These are phyloP conservation scores for Beauveria medogensis DNA, from an alignment of 2,329 filamentous ascomycete genomes.

Conservation along the genomic window DNA sequence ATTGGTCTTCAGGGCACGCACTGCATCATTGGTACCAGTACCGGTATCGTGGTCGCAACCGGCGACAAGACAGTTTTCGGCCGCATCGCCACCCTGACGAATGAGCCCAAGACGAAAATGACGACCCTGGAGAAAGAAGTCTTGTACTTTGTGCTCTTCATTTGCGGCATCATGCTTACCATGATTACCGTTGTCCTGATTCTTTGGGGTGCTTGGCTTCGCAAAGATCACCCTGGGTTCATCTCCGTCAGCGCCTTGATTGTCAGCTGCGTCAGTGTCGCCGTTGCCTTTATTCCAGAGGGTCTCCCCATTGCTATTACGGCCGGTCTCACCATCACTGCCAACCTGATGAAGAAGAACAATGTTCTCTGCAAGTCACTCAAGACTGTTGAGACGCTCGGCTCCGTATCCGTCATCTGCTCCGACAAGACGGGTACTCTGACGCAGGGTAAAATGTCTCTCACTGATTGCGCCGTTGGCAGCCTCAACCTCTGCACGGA, in stretches of 20 bases:
- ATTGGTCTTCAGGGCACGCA: slow-evolving; percentile 76
- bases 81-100: slow-evolving; percentile 64
- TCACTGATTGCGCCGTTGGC: slow-evolving; percentile 60
- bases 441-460: slow-evolving; percentile 63
- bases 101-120: slow-evolving; percentile 56
- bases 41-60: slow-evolving; percentile 62
- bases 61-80: slow-evolving; percentile 70
- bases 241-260: slow-evolving; percentile 67
- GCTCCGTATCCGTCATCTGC: slow-evolving; percentile 64
- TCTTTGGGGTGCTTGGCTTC: slow-evolving; percentile 65
- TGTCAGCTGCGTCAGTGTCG: slow-evolving; percentile 63
- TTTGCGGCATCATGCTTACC: slow-evolving; percentile 57
- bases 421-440: slow-evolving; percentile 71
- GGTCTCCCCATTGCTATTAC: slow-evolving; percentile 64
- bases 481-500: slow-evolving; percentile 39
- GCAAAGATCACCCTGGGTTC: slow-evolving; percentile 56
- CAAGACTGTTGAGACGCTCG: slow-evolving; percentile 70
- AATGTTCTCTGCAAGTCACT: slow-evolving; percentile 73
- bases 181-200: slow-evolving; percentile 59
- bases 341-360: slow-evolving; percentile 68
- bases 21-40: slow-evolving; percentile 59
- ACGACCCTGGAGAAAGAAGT: slow-evolving; percentile 68
- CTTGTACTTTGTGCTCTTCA: slow-evolving; percentile 62
- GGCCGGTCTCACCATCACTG: slow-evolving; percentile 64
- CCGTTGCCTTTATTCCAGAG: slow-evolving; percentile 70